Conservation (phyloP, 495 filamentous ascomycete genomes). For the Neurospora hispaniola region DNA sequence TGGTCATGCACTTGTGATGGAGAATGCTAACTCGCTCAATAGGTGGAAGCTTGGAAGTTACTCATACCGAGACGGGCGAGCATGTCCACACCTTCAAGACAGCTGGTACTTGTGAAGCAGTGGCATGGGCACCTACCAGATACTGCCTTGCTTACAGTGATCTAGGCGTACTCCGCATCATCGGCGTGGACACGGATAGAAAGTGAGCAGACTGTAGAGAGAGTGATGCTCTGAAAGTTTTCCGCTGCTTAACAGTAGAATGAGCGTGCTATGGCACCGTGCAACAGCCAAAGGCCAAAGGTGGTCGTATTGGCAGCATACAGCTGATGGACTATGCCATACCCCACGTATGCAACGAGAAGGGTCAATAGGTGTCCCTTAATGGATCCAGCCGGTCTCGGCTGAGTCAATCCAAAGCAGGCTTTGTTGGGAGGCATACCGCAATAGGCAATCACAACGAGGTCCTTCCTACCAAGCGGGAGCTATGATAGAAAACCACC, state of each 20-base stretch:
- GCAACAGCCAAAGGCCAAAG: neutral
- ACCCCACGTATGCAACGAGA: neutral
- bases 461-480: neutral
- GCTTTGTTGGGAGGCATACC: neutral
- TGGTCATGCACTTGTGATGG: neutral
- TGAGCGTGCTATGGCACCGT: neutral
- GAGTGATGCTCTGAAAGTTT: neutral
- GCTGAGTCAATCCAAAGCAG: neutral
- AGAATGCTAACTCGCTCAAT: conserved; percentile 3
- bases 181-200: conserved; percentile 45
- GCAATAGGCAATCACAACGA: neutral
- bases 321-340: neutral
- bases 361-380: neutral
- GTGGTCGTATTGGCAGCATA: neutral
- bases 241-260: neutral
- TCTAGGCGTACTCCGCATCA: conserved; percentile 67
- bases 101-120: conserved; percentile 47
- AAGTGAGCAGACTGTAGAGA: conserved; percentile 19
- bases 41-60: conserved; percentile 55
- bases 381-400: neutral
- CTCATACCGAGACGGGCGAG: conserved; percentile 83
- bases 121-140: conserved; percentile 82
- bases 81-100: conserved; percentile 71
- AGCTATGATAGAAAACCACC: neutral
- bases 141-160: conserved; percentile 91